Evolutionary conservation across 495 filamentous ascomycete species (phyloP).

Genomic region (Penicillium samsonianum): DNA sequence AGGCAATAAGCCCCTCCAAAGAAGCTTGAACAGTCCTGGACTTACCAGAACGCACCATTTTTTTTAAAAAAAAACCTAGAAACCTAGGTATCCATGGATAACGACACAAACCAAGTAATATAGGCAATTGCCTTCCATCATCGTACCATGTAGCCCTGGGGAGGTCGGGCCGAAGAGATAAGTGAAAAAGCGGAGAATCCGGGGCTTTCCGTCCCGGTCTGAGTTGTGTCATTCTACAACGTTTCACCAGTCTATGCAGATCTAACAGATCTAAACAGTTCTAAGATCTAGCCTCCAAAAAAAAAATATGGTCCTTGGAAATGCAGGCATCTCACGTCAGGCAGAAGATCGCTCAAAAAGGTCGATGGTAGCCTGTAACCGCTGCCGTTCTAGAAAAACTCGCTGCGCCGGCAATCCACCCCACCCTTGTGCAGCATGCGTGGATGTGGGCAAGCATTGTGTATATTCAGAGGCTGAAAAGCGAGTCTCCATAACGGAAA

Average conservation of each 20-base stretch:
- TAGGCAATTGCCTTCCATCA: no score
- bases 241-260: not conserved
- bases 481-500: constrained; percentile 38
- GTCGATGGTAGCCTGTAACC: constrained; percentile 43
- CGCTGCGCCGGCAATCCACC: constrained; percentile 42
- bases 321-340: constrained; percentile 22
- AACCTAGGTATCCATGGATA: not conserved
- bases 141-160: not conserved
- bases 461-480: constrained; percentile 44
- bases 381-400: constrained; percentile 39
- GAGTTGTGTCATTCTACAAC: not conserved
- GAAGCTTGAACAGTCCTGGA: not conserved
- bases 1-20: not conserved
- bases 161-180: not conserved
- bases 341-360: constrained; percentile 28
- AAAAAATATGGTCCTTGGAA: constrained; percentile 28
- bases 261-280: not conserved
- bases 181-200: not conserved
- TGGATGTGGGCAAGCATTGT: constrained; percentile 33
- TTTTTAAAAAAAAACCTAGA: not conserved
- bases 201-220: not conserved
- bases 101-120: no score
- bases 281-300: not conserved
- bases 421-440: constrained; percentile 37
- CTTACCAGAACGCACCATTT: not conserved